Evolutionary conservation across 192 early-diverging fungal species (phyloP).

Genomic region (Linderina pennispora): DNA sequence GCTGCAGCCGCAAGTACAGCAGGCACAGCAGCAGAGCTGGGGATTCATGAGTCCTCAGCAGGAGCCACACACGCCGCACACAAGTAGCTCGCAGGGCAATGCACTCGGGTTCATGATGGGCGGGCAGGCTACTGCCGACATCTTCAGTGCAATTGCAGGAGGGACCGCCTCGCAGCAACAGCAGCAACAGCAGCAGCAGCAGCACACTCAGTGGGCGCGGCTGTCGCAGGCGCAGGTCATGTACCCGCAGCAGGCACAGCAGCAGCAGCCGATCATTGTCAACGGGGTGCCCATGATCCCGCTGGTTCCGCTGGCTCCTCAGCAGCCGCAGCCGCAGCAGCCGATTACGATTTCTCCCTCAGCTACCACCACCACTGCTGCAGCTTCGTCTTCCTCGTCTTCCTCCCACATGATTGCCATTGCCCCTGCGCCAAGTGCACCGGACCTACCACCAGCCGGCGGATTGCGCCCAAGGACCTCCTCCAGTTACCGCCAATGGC

Average conservation of each 20-base stretch:
- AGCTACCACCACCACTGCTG: not conserved
- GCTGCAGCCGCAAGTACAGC: not conserved
- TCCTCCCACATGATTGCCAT: conserved; percentile 11
- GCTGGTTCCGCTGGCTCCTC: conserved; percentile 8
- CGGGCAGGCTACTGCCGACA: conserved; percentile 9
- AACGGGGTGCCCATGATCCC: conserved; percentile 27
- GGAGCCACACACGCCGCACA: conserved; percentile 1
- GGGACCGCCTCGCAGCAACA: not conserved
- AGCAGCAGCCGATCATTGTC: conserved; percentile 7
- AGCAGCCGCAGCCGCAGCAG: conserved; percentile 10
- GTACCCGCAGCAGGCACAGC: conserved; percentile 7
- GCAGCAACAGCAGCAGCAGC: conserved; percentile 9
- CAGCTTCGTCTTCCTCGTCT: not conserved
- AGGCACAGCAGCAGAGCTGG: not conserved
- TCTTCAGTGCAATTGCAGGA: conserved; percentile 23
- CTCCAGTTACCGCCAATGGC: too few species aligned
- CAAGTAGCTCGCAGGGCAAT: conserved; percentile 7
- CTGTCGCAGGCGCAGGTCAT: not conserved
- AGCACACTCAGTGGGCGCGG: conserved; percentile 12
- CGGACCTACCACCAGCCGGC: conserved; percentile 9
- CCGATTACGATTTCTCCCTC: not conserved
- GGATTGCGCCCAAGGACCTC: conserved; percentile 27
- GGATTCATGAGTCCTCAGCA: conserved; percentile 1
- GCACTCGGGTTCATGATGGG: conserved; percentile 33
- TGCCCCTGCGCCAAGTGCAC: conserved; percentile 7